These are phyloP conservation scores for Glonium stellatum DNA, from an alignment of 495 filamentous ascomycete species.

Conservation along the genomic window DNA sequence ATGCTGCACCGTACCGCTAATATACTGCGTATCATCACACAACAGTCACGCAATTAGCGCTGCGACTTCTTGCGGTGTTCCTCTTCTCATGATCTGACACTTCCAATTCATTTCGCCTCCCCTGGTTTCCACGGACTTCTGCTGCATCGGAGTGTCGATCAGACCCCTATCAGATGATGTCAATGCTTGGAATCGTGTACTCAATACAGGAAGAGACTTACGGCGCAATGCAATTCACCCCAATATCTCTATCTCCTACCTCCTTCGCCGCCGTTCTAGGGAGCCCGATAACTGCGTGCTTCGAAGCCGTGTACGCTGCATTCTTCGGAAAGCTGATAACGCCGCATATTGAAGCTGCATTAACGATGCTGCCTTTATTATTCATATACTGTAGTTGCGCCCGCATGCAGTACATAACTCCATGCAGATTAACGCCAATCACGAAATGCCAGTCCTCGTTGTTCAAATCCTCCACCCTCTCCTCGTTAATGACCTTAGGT, in stretches of 20 bases:
- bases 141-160: slow-evolving; percentile 28
- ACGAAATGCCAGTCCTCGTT: too few species aligned
- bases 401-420: too few species aligned
- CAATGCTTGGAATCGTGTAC: background rate
- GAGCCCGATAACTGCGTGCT: slow-evolving; percentile 50
- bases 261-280: slow-evolving; percentile 54
- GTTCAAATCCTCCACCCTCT: too few species aligned
- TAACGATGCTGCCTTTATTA: slow-evolving; percentile 44
- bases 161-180: slow-evolving; percentile 13
- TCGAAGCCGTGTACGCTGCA: slow-evolving; percentile 52
- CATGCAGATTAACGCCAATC: too few species aligned
- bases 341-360: slow-evolving; percentile 50
- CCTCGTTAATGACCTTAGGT: too few species aligned
- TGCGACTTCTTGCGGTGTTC: slow-evolving; percentile 27
- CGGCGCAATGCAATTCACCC: slow-evolving; percentile 49
- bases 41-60: slow-evolving; percentile 33
- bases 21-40: slow-evolving; percentile 32
- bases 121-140: slow-evolving; percentile 19
- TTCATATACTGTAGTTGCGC: slow-evolving; percentile 27
- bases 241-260: slow-evolving; percentile 47
- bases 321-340: slow-evolving; percentile 46
- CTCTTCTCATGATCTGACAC: slow-evolving; percentile 16
- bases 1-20: slow-evolving; percentile 27
- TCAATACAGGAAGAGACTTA: slow-evolving; percentile 12
- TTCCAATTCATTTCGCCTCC: slow-evolving; percentile 22